Base-by-base conservation (phyloP, 257 asterid species). In the Haberlea rhodopensis region DNA sequence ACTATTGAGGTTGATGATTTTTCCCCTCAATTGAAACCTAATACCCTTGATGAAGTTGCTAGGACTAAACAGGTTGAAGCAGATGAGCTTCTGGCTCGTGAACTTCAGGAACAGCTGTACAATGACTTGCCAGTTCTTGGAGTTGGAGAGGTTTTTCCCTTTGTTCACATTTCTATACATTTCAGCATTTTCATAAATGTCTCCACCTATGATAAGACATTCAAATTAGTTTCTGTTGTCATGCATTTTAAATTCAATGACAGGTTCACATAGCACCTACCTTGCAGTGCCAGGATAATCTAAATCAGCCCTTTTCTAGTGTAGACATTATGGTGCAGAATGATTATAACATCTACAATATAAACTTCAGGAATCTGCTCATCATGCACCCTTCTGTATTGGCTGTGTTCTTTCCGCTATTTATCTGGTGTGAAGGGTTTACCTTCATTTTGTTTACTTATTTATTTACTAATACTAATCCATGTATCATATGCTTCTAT, bases 101-200 rank as follows among this genome's bases (percentile, higher is more conserved):
- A 92, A 65, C 96, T 92, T 65, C 98, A 92, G 80, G 94, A 92
- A 61, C 97, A 92, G 66, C 65, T 89, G 61, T 92, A 89, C 67
- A 87, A 70, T 71, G 98, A 92, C 79, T 54, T 25, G 34, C 88
- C 89, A 57, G 75, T 66, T 67, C 49, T 74, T n/a, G 80, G 84
- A 62, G 68, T 52, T 67, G 69, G 62, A 23, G 86, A 89, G 96
- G 97, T 92, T 53, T 46, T n/a, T 65, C 51, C 51, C 40, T 28
- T 22, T 46, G 28, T 52, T 57, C 61, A 57, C 53, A 54, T 49
- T 2, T 40, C 55, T 18, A 52, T 65, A 20, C 13, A 48, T 22
- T 65, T 48, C 23, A 27, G 9, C 48, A 45, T 45, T 60, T 53
- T 57, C 27, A 8, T 48, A 57, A 64, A 22, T 20, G 13, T 60